These are phyloP conservation scores for Trametes hirsuta DNA, from an alignment of 1,284 basidiomycete genomes.

Conservation along the genomic window DNA sequence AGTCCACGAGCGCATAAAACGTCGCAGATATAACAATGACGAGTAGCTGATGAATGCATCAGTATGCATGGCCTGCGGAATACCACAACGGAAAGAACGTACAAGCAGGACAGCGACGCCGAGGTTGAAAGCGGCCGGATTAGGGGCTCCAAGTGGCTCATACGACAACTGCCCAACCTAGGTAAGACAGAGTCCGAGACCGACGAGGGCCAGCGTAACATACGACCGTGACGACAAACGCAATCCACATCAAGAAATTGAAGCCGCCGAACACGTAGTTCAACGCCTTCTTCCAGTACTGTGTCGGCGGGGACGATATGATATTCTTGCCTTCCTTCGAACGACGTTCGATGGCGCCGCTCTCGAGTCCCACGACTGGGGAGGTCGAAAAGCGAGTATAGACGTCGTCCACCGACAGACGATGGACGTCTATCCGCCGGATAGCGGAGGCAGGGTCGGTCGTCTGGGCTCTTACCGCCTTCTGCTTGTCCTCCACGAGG, in stretches of 20 bases:
- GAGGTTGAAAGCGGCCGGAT: slow-evolving; percentile 49
- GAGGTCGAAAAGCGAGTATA: slow-evolving; percentile 48
- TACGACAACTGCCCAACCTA: slow-evolving; percentile 44
- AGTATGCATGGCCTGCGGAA: slow-evolving; percentile 41
- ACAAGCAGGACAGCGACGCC: slow-evolving; percentile 54
- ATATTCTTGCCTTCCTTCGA: slow-evolving; percentile 50
- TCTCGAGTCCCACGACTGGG: slow-evolving; percentile 49
- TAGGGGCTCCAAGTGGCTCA: slow-evolving; percentile 50
- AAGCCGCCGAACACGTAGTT: slow-evolving; percentile 59
- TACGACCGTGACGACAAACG: slow-evolving; percentile 49
- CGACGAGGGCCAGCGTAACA: slow-evolving; percentile 13
- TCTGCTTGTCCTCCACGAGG: slow-evolving; percentile 27
- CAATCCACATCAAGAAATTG: slow-evolving; percentile 56
- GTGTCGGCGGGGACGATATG: slow-evolving; percentile 50
- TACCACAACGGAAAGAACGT: slow-evolving; percentile 41
- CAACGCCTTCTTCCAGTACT: slow-evolving; percentile 50
- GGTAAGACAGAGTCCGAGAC: not conserved
- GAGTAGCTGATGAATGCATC: slow-evolving; percentile 47
- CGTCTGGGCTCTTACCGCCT: slow-evolving; percentile 14
- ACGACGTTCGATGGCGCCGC: slow-evolving; percentile 42
- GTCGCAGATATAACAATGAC: slow-evolving; percentile 41
- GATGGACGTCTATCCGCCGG: slow-evolving; percentile 52
- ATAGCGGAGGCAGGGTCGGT: slow-evolving; percentile 43
- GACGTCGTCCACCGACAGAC: slow-evolving; percentile 43
- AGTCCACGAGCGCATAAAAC: slow-evolving; percentile 47